phyloP scores from a whole-genome alignment of 1,284 basidiomycete genomes.

The Boletus smithii region DNA sequence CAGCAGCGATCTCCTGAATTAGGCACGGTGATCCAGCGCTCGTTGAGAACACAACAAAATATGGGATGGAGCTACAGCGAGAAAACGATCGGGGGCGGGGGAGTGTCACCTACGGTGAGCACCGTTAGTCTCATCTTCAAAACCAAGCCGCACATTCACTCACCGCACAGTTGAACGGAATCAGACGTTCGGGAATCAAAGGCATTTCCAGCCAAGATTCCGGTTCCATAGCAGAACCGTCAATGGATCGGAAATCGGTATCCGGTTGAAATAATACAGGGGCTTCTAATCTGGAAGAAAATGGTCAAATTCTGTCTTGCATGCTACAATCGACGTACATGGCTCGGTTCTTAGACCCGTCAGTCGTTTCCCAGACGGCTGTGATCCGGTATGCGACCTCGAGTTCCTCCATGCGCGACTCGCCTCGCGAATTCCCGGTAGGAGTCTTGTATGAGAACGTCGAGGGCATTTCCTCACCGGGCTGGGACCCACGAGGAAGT shows the following conservation, averaged over 20 bases:
- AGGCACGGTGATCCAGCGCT: constrained; percentile 49
- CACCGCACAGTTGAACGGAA: constrained; percentile 64
- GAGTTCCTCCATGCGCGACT: constrained; percentile 41
- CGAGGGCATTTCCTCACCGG: constrained; percentile 59
- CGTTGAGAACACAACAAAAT: constrained; percentile 69
- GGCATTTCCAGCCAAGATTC: constrained; percentile 67
- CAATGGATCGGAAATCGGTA: constrained; percentile 55
- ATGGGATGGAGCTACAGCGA: constrained; percentile 56
- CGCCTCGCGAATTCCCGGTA: constrained; percentile 28
- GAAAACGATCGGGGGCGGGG: constrained; percentile 57
- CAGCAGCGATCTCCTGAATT: constrained; percentile 60
- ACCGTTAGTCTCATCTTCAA: constrained; percentile 4
- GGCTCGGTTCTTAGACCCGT: constrained; percentile 41
- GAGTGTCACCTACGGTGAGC: constrained; percentile 50
- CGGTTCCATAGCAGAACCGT: constrained; percentile 42
- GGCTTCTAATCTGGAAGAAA: constrained; percentile 50
- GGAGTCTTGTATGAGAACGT: constrained; percentile 44
- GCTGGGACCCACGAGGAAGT: constrained; percentile 46
- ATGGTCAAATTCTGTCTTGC: constrained; percentile 2
- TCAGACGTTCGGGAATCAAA: constrained; percentile 54
- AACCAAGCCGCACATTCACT: constrained; percentile 15
- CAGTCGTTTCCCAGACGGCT: constrained; percentile 57
- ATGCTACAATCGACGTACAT: constrained; percentile 40
- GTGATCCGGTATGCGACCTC: constrained; percentile 54
- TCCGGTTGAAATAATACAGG: constrained; percentile 61